These are phyloP conservation scores for Inga oerstediana DNA, from an alignment of 306 rosid species.

Conservation along the genomic window DNA sequence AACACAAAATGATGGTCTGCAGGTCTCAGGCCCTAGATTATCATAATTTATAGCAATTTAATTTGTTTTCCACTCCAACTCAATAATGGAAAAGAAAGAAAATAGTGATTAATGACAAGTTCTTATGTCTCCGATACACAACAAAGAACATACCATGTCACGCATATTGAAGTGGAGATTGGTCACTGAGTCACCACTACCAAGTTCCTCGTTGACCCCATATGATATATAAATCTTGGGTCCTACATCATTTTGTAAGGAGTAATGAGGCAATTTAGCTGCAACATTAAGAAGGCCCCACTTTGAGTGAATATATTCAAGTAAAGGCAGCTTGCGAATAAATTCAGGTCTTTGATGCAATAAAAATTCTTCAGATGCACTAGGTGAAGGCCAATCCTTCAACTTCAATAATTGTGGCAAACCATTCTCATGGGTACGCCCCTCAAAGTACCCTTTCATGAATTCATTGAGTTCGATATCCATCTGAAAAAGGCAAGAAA, in stretches of 20 bases:
- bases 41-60: slow-evolving; percentile 9
- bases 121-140: slow-evolving; percentile 18
- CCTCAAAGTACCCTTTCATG: slow-evolving; percentile 77
- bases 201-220: slow-evolving; percentile 76
- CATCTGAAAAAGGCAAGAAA: slow-evolving; percentile 57
- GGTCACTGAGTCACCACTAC: slow-evolving; percentile 70
- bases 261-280: slow-evolving; percentile 97
- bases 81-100: slow-evolving; percentile 6
- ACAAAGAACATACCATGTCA: slow-evolving; percentile 79
- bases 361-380: slow-evolving; percentile 92
- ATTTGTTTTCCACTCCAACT: background rate
- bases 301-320: slow-evolving; percentile 94
- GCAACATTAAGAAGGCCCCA: slow-evolving; percentile 99
- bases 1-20: slow-evolving; percentile 18
- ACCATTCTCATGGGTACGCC: slow-evolving; percentile 66
- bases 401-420: slow-evolving; percentile 80
- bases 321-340: slow-evolving; percentile 91
- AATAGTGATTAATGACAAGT: slow-evolving; percentile 14
- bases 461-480: slow-evolving; percentile 78
- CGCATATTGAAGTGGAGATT: slow-evolving; percentile 92
- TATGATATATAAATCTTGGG: slow-evolving; percentile 89
- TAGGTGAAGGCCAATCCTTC: slow-evolving; percentile 97
- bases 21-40: slow-evolving; percentile 6
- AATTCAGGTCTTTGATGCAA: slow-evolving; percentile 95
- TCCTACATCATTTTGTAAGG: slow-evolving; percentile 96